phyloP scores from a whole-genome alignment of 306 rosid genomes.

The Sicyos edulis region DNA sequence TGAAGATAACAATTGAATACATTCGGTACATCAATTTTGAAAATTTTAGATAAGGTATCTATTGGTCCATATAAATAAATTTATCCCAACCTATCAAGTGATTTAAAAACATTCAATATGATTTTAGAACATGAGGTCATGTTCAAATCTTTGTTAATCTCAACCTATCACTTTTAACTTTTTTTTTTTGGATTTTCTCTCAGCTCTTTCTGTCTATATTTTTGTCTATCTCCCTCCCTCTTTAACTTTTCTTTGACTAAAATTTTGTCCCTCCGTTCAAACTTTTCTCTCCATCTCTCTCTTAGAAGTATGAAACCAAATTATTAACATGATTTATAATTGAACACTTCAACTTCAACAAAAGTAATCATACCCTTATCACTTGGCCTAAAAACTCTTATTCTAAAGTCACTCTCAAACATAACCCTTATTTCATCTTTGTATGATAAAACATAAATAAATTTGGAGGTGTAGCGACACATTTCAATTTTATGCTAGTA shows the following conservation, averaged over 20 bases:
- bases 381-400: neutral
- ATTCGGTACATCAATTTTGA: neutral
- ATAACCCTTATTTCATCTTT: neutral
- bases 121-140: too few species aligned
- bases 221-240: too few species aligned
- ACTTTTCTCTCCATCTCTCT: neutral
- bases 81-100: too few species aligned
- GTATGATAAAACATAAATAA: neutral
- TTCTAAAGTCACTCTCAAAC: neutral
- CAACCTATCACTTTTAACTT: too few species aligned
- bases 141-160: too few species aligned
- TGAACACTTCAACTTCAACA: neutral
- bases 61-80: too few species aligned
- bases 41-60: neutral
- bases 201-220: too few species aligned
- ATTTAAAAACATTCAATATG: too few species aligned
- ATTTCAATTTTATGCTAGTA: slow-evolving; percentile 12
- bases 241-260: too few species aligned
- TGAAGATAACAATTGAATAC: neutral
- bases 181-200: too few species aligned
- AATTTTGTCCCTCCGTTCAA: too few species aligned
- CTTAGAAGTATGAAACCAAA: neutral
- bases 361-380: neutral
- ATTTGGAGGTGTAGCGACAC: neutral
- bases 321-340: neutral